Evolutionary conservation across 768 basidiomycete genomes (phyloP).

Genomic region (Pleurotus giganteus): DNA sequence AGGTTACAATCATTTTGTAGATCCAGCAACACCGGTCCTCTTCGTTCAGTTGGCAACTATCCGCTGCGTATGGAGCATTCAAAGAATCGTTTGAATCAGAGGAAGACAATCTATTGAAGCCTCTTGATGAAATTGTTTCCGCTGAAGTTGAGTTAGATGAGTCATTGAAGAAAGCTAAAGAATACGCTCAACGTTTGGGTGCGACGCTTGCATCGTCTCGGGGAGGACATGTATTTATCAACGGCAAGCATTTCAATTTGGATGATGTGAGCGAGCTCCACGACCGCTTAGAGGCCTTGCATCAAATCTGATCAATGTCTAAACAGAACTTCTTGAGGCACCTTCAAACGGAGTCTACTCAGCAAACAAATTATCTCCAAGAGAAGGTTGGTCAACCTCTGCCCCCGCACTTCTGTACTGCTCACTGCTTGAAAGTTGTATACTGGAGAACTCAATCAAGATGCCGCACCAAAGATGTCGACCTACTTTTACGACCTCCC

Average conservation of each 20-base stretch:
- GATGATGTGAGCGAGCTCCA: conserved; percentile 72
- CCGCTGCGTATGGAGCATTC: conserved; percentile 24
- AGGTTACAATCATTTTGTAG: neutral
- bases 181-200: conserved; percentile 60
- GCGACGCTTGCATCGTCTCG: conserved; percentile 35
- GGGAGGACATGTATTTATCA: conserved; percentile 77
- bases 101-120: conserved; percentile 19
- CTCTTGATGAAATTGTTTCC: conserved; percentile 39
- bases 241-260: conserved; percentile 76
- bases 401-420: neutral
- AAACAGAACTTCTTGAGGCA: conserved; percentile 61
- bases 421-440: conserved; percentile 47
- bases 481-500: conserved; percentile 93
- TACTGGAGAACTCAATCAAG: conserved; percentile 52
- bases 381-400: conserved; percentile 51
- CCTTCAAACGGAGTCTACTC: conserved; percentile 57
- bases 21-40: conserved; percentile 35
- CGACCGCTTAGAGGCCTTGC: neutral
- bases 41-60: conserved; percentile 30
- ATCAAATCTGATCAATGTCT: conserved; percentile 1
- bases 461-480: conserved; percentile 45
- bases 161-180: conserved; percentile 41
- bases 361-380: conserved; percentile 68
- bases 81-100: neutral
- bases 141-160: conserved; percentile 25